Conservation (phyloP, 257 asterid species). For the Paraleonurus japonicus region DNA sequence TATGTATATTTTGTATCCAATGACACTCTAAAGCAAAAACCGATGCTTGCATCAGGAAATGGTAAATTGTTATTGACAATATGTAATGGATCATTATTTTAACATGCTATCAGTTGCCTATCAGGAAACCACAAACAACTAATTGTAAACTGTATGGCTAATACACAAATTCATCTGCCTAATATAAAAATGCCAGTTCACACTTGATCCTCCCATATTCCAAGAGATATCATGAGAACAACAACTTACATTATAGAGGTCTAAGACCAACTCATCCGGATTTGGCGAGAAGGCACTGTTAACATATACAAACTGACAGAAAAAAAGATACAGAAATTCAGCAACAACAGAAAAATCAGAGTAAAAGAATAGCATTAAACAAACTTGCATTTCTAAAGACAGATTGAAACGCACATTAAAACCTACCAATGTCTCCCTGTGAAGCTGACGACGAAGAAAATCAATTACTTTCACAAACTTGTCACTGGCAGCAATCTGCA, state of each 20-base stretch:
- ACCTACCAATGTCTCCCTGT: conserved; percentile 80
- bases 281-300: conserved; percentile 97
- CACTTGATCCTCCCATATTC: neutral
- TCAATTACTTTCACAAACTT: conserved; percentile 88
- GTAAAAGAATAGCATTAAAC: neutral
- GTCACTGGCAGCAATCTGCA: conserved; percentile 84
- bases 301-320: conserved; percentile 80
- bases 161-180: conserved; percentile 9
- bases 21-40: neutral
- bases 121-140: neutral
- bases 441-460: conserved; percentile 94
- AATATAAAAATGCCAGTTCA: neutral
- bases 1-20: neutral
- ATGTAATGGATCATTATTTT: neutral
- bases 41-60: neutral
- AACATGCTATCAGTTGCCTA: too few species aligned
- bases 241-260: conserved; percentile 74
- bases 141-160: neutral
- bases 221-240: conserved; percentile 7
- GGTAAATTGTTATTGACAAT: neutral
- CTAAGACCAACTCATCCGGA: conserved; percentile 83
- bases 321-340: conserved; percentile 11
- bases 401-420: neutral
- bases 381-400: neutral
- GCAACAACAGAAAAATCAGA: neutral